Base-by-base conservation (phyloP, 257 asterid genomes). In the Plantago ovata region DNA sequence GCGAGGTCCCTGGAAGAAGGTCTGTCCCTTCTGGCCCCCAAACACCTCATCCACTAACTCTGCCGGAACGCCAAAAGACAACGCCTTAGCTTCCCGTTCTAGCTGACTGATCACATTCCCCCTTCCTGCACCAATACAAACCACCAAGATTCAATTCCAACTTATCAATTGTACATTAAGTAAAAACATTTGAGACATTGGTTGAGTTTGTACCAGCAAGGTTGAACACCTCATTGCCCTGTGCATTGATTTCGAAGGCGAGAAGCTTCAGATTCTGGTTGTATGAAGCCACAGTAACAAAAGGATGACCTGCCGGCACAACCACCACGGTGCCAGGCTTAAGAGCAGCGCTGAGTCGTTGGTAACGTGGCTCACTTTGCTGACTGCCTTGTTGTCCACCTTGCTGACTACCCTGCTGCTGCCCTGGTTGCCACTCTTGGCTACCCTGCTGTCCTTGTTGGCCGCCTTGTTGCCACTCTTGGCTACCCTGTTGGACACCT, bases 251-350 rank as follows among this genome's bases (percentile, higher is more conserved):
- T 4, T 85, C 83, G 15, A 79, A 79, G 7, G 67, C 69, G 9
- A 68, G 75, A 1, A 74, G 10, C 39, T 73, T 71, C 36, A 82
- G 28, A 41, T 67, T 49, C 42, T 74, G 60, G 8, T 70, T 49
- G 46, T 52, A 68, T 18, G 83, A 49, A 62, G 89, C 74, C 10
- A 77, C 46, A 0, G 70, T 53, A 45, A 69, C 49, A 24, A 79
- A 38, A 14, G 85, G 89, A 56, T 79, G 83, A 0, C 77, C 80
- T 0, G 76, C 74, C 0, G 85, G 85, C 39, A 79, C 44, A 13
- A 79, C 38, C 32, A 82, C 68, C 10, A 44, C 77, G 23, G 69
- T 82, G 36, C 85, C 85, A 11, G 38, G 67, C 0, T 74, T 63
- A 0, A 81, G 53, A 2, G 32, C 55, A 19, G 79, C 69, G 10